phyloP scores from a whole-genome alignment of 441 rosid species.

The Mallotus repandus region DNA sequence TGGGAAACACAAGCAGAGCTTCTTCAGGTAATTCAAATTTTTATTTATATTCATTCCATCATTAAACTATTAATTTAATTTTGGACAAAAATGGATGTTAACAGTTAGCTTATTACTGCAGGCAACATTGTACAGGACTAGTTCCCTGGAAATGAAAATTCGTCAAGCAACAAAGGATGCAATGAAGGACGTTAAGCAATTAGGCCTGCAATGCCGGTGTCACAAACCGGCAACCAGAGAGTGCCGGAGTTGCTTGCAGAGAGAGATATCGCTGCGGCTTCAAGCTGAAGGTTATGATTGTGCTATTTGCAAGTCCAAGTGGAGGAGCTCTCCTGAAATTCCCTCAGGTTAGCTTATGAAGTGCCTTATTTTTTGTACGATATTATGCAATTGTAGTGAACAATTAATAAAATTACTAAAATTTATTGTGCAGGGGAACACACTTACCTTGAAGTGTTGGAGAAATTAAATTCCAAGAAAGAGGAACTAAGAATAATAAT shows the following conservation, averaged over 20 bases:
- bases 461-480: conserved; percentile 41
- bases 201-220: conserved; percentile 49
- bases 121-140: conserved; percentile 67
- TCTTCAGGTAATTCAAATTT: conserved; percentile 51
- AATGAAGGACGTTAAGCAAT: conserved; percentile 37
- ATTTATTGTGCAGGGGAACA: conserved; percentile 52
- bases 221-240: conserved; percentile 36
- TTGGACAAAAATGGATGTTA: too few relatives aligned
- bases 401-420: too few relatives aligned
- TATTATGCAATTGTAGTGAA: too few relatives aligned
- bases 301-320: conserved; percentile 62
- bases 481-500: conserved; percentile 60
- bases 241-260: conserved; percentile 60
- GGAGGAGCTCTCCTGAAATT: conserved; percentile 67
- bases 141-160: conserved; percentile 58
- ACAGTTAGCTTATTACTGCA: conserved; percentile 24
- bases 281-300: conserved; percentile 57
- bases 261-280: conserved; percentile 51
- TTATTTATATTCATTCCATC: background rate
- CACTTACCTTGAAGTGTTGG: conserved; percentile 67
- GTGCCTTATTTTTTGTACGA: too few relatives aligned
- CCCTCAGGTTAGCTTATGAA: conserved; percentile 52
- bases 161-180: conserved; percentile 61
- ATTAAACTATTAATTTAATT: too few relatives aligned
- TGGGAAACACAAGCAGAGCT: conserved; percentile 74